Percentiles rank a stretch among this genome's conserved stretches.
These are phyloP conservation scores for Nitzschia sp. DNA, from an alignment of 108 stramenopile species.

Conservation along the genomic window DNA sequence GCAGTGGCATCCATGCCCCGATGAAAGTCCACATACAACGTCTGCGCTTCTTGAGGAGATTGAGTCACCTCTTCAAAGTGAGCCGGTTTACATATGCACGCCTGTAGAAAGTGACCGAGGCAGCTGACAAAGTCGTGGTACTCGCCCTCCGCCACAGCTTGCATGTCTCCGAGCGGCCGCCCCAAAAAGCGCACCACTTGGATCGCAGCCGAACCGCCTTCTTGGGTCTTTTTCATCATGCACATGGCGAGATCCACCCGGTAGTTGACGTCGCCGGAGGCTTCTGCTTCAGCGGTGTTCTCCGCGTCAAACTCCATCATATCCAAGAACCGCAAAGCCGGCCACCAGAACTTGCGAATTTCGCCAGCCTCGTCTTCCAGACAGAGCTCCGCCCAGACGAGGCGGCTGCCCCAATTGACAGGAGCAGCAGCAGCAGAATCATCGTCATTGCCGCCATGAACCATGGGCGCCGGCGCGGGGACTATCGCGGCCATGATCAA, in stretches of 20 bases:
- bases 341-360: conserved; percentile 5
- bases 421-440: too few relatives aligned
- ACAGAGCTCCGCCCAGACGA: not conserved
- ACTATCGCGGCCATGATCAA: too few relatives aligned
- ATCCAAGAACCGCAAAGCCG: not conserved
- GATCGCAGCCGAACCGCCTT: not conserved
- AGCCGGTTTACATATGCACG: not conserved
- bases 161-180: not conserved
- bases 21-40: not conserved
- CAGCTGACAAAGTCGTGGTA: not conserved
- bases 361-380: not conserved
- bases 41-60: not conserved
- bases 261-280: not conserved
- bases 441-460: too few relatives aligned
- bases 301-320: not conserved
- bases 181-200: conserved; percentile 4
- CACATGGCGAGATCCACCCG: not conserved
- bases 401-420: not conserved
- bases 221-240: not conserved
- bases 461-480: too few relatives aligned
- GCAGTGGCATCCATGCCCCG: not conserved
- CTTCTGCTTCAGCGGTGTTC: not conserved
- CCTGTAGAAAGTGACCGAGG: not conserved
- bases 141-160: not conserved
- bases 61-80: not conserved